phyloP scores from a whole-genome alignment of 2,329 filamentous ascomycete species.

The Talaromyces funiculosus region DNA sequence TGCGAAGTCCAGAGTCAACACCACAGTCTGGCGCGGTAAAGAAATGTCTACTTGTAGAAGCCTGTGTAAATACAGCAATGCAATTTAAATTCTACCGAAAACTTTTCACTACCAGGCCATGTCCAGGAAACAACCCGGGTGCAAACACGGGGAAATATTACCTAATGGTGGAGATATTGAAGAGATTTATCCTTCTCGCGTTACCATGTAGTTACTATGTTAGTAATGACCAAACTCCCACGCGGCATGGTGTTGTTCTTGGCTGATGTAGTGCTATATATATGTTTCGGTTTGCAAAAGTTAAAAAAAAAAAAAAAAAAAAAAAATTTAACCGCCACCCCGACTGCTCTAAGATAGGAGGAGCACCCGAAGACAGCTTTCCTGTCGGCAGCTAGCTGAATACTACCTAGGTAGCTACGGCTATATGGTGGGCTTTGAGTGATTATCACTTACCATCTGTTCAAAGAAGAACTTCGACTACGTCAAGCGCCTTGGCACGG shows the following conservation, averaged over 20 bases:
- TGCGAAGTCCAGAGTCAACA: no score
- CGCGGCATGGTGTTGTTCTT: neutral
- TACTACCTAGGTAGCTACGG: neutral
- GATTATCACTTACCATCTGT: neutral
- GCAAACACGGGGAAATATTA: no score
- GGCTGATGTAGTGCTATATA: neutral
- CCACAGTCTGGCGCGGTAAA: no score
- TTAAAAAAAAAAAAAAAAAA: no score
- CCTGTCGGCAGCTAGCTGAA: neutral
- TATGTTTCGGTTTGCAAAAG: neutral
- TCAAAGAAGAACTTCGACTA: neutral
- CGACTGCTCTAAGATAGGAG: neutral
- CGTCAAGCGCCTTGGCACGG: neutral
- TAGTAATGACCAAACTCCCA: neutral
- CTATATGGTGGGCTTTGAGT: neutral
- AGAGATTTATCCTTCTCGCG: no score
- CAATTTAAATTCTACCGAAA: no score
- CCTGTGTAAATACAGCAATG: no score
- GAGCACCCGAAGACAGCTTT: neutral
- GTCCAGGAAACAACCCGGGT: no score
- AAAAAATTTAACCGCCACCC: neutral
- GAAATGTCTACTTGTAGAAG: no score
- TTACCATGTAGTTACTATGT: no score
- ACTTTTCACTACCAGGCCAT: no score
- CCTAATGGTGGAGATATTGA: no score